Evolutionary conservation across 257 asterid genomes (phyloP), one percentile per base, ranked within the genome.

Genomic region (Schizonepeta tenuifolia): DNA sequence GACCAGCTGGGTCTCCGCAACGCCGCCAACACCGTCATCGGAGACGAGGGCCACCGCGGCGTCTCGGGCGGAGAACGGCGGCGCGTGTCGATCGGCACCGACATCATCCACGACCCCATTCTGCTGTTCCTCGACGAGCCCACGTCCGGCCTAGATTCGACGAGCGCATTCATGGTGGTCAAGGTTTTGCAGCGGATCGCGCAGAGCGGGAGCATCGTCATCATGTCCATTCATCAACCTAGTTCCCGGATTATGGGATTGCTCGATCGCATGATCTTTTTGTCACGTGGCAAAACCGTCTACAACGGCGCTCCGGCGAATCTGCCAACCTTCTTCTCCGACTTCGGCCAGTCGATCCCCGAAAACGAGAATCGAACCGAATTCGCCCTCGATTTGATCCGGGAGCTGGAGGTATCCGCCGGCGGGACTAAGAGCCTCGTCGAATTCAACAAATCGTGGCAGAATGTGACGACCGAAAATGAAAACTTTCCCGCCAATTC

Each of bases 161-260:
- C 93, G 0, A 91, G 96, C 44, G 97, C 97, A 12, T 87, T 66
- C 67, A 78, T 86, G 93, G 93, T 91, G 49, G 91, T 89, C 38
- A 89, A 89, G 56, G 97, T 87, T 3, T 63, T 91, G 15, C 91
- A 91, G 75, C 69, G 87, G 7, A 91, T 91, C 22, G 96, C 97
- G 5, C 86, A 83, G 71, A 88, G 89, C 44, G 97, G 97, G 5
- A 89, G 96, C 35, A 72, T 89, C 0, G 95, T 89, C 0, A 81
- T 91, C n/a, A 89, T 87, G 95, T 91, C 97, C 13, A 71, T 91
- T 4, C 97, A 91, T 64, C 97, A 91, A 62, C 97, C 97, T 3
- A 89, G 96, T 44, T 82, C 86, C 53, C 74, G 97, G 11, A 88
- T 89, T 21, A 70, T 92, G 0, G 85, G 93, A 3, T 46, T 92